phyloP scores from a whole-genome alignment of 768 basidiomycete genomes.

The Suillus weaverae region DNA sequence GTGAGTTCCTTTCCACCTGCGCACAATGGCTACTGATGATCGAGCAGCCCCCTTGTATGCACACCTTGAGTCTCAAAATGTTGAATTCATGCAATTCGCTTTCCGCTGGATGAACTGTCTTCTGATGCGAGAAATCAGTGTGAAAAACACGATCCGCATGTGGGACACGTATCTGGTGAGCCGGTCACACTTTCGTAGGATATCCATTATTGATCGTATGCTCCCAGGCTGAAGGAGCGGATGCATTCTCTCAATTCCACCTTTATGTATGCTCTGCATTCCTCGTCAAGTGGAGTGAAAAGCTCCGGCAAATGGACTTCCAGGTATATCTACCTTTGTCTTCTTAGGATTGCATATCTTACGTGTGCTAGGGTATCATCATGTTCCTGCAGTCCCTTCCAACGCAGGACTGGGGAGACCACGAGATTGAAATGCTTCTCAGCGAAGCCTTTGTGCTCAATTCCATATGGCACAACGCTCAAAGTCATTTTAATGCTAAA shows the following conservation, averaged over 20 bases:
- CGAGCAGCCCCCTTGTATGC: conserved; percentile 73
- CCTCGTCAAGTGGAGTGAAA: conserved; percentile 92
- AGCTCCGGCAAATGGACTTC: conserved; percentile 95
- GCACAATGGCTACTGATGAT: background rate
- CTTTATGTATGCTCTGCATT: conserved; percentile 98
- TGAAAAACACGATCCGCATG: conserved; percentile 96
- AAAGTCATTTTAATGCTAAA: conserved; percentile 77
- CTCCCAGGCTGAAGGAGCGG: conserved; percentile 87
- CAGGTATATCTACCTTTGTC: conserved; percentile 57
- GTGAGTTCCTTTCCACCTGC: conserved; percentile 40
- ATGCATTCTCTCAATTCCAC: conserved; percentile 99
- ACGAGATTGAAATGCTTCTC: conserved; percentile 92
- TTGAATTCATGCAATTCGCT: conserved; percentile 99
- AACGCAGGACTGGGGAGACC: conserved; percentile 92
- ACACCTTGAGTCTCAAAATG: conserved; percentile 87
- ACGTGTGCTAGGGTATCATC: conserved; percentile 78
- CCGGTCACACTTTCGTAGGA: conserved; percentile 5
- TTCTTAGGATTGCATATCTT: conserved; percentile 6
- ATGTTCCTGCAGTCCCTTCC: conserved; percentile 96
- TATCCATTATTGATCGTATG: conserved; percentile 4
- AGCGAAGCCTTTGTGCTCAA: conserved; percentile 95
- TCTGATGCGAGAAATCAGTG: conserved; percentile 96
- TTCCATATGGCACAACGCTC: conserved; percentile 91
- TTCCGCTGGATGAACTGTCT: conserved; percentile 99
- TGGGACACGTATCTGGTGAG: conserved; percentile 99